Evolutionary conservation across 257 asterid genomes (phyloP).

Genomic region (Petunia secreta): DNA sequence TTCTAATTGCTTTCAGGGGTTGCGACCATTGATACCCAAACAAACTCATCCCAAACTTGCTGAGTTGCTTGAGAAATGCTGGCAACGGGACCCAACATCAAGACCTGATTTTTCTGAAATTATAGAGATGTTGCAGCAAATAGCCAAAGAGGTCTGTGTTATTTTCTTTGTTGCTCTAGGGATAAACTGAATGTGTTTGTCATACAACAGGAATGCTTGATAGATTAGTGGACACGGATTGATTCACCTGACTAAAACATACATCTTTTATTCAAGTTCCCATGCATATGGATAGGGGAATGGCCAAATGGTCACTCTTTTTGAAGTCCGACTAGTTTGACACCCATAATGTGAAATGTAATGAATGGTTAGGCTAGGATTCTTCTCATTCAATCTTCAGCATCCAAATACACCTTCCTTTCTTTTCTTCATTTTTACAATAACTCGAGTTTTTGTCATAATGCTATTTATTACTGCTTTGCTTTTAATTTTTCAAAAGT

Average conservation of each 20-base stretch:
- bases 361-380: background rate
- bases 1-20: conserved; percentile 52
- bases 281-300: conserved; percentile 20
- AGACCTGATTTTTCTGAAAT: conserved; percentile 90
- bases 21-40: conserved; percentile 84
- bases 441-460: background rate
- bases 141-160: conserved; percentile 70
- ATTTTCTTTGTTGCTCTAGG: background rate
- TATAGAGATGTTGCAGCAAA: conserved; percentile 61
- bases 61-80: conserved; percentile 93
- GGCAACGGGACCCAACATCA: conserved; percentile 86
- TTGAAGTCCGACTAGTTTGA: background rate
- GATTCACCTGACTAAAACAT: background rate
- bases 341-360: conserved; percentile 3
- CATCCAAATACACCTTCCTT: conserved; percentile 14
- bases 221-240: background rate
- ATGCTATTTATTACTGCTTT: background rate
- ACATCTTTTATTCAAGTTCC: background rate
- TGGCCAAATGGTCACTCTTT: background rate
- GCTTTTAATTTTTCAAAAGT: background rate
- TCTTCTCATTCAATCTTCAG: background rate
- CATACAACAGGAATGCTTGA: background rate
- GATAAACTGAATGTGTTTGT: background rate
- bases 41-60: conserved; percentile 70
- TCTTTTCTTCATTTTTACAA: background rate